Conservation (phyloP, 2,329 filamentous ascomycete genomes). For the Aspergillus felis region DNA sequence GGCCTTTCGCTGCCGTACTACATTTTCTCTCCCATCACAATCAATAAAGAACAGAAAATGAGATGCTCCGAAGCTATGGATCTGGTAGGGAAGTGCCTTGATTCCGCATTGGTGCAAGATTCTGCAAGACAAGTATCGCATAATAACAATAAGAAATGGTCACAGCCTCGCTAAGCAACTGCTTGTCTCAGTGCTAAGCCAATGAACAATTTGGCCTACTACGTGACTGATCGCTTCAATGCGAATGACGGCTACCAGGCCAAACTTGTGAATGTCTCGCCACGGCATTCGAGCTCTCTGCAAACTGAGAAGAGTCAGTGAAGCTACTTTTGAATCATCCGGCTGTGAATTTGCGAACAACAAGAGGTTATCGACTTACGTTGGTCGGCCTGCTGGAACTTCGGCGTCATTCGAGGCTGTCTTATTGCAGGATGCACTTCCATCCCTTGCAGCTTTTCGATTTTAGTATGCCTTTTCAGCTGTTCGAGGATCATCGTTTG, state of each 20-base stretch:
- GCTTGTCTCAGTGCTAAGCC: neutral
- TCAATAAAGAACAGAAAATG: neutral
- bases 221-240: neutral
- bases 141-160: too few species aligned
- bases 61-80: too few species aligned
- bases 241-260: constrained; percentile 9
- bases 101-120: neutral
- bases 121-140: neutral
- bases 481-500: constrained; percentile 13
- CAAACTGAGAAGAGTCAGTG: constrained; percentile 14
- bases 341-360: neutral
- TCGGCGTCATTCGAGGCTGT: constrained; percentile 20
- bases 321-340: neutral
- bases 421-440: constrained; percentile 24
- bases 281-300: constrained; percentile 16
- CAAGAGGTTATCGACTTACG: constrained; percentile 12
- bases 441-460: constrained; percentile 18
- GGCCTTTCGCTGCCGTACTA: neutral
- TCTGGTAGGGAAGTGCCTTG: neutral
- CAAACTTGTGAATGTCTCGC: constrained; percentile 4
- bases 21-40: neutral
- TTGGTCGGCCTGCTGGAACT: constrained; percentile 27
- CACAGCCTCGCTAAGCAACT: too few species aligned
- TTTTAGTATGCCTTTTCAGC: constrained; percentile 19
- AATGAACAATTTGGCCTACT: neutral